Evolutionary conservation across 2,329 filamentous ascomycete species (phyloP).

Genomic region (Herpotrichia juniperi): DNA sequence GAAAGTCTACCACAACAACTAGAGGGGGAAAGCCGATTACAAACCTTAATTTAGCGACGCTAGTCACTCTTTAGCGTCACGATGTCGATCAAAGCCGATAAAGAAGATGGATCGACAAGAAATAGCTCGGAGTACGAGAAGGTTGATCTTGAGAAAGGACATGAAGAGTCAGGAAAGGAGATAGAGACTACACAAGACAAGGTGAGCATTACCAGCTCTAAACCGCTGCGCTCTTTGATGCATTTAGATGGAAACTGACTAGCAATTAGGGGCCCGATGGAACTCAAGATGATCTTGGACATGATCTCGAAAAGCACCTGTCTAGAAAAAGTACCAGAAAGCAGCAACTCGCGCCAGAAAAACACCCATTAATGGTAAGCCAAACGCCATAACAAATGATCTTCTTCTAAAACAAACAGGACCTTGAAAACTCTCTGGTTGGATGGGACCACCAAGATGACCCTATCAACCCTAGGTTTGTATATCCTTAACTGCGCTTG

Average conservation of each 20-base stretch:
- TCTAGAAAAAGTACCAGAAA: slow-evolving; percentile 37
- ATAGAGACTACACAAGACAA: not conserved
- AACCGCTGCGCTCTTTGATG: not conserved
- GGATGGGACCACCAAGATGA: slow-evolving; percentile 45
- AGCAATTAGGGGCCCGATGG: slow-evolving; percentile 14
- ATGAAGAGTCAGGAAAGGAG: not conserved
- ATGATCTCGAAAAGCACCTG: slow-evolving; percentile 37
- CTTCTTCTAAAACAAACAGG: slow-evolving; percentile 2
- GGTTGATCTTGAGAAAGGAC: slow-evolving; percentile 18
- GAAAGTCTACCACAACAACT: too few relatives aligned
- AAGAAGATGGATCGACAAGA: slow-evolving; percentile 22
- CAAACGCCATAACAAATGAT: too few relatives aligned
- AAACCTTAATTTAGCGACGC: too few relatives aligned
- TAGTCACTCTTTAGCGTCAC: too few relatives aligned
- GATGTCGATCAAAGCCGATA: slow-evolving; percentile 26
- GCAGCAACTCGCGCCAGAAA: slow-evolving; percentile 30
- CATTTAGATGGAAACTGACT: not conserved
- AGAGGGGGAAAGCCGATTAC: too few relatives aligned
- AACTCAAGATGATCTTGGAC: slow-evolving; percentile 21
- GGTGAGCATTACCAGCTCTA: not conserved
- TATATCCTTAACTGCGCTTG: not conserved
- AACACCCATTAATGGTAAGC: slow-evolving; percentile 30
- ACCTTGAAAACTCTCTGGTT: slow-evolving; percentile 41
- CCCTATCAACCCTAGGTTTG: slow-evolving; percentile 33
- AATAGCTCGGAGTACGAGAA: slow-evolving; percentile 28